These are phyloP conservation scores for Talaromyces liani DNA, from an alignment of 495 filamentous ascomycete species.

Conservation along the genomic window DNA sequence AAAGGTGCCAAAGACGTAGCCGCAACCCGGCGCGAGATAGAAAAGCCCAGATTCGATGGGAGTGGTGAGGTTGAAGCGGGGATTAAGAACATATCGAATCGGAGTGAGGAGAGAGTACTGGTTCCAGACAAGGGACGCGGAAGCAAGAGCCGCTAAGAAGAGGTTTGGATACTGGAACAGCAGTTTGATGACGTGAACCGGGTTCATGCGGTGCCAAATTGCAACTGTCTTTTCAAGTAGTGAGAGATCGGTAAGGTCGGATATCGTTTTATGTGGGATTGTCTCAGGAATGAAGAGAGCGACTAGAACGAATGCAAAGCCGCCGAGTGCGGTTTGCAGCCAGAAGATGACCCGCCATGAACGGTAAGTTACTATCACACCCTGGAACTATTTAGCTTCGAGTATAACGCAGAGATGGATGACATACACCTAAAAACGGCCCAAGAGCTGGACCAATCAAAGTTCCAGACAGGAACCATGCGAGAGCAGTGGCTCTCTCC, in stretches of 20 bases:
- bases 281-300: slow-evolving; percentile 64
- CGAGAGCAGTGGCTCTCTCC: slow-evolving; percentile 59
- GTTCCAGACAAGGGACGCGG: slow-evolving; percentile 60
- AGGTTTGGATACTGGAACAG: slow-evolving; percentile 60
- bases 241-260: slow-evolving; percentile 45
- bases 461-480: slow-evolving; percentile 63
- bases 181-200: slow-evolving; percentile 46
- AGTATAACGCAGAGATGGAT: not conserved
- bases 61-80: slow-evolving; percentile 57
- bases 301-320: slow-evolving; percentile 48
- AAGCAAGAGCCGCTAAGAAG: slow-evolving; percentile 51
- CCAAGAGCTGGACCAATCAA: slow-evolving; percentile 65
- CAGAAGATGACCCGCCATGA: slow-evolving; percentile 68
- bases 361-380: slow-evolving; percentile 62
- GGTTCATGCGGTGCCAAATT: slow-evolving; percentile 55
- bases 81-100: slow-evolving; percentile 68
- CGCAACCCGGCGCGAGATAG: slow-evolving; percentile 66
- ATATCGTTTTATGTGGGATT: slow-evolving; percentile 49
- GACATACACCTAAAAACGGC: slow-evolving; percentile 49
- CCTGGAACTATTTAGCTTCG: slow-evolving; percentile 20
- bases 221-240: slow-evolving; percentile 37
- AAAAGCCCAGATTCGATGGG: slow-evolving; percentile 64
- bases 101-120: slow-evolving; percentile 67
- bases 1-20: slow-evolving; percentile 64
- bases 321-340: slow-evolving; percentile 59